Percentiles rank a stretch among this genome's conserved stretches.
These are phyloP conservation scores for Fusarium miscanthi DNA, from an alignment of 2,329 filamentous ascomycete species.

Conservation along the genomic window DNA sequence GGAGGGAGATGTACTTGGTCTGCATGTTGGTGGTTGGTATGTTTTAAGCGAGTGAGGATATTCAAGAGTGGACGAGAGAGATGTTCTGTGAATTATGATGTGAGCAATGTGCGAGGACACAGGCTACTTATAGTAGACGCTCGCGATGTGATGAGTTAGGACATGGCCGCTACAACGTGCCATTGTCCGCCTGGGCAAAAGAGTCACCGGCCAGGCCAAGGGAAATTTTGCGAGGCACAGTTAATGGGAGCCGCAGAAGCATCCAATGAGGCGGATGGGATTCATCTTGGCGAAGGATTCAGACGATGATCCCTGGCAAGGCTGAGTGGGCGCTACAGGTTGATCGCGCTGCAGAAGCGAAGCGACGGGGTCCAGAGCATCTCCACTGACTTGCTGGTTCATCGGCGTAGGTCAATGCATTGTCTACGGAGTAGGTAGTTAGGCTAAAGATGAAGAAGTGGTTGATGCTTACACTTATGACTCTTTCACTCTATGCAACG, in stretches of 20 bases:
- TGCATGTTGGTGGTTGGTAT: conserved; percentile 14
- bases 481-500: background rate
- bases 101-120: background rate
- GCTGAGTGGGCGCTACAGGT: conserved; percentile 5
- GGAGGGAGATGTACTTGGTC: conserved; percentile 6
- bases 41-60: background rate
- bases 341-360: background rate
- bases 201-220: background rate
- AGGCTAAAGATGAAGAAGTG: background rate
- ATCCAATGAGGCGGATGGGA: background rate
- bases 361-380: background rate
- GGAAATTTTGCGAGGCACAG: conserved; percentile 15
- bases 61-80: background rate
- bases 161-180: background rate
- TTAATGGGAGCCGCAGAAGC: background rate
- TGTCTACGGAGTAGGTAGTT: background rate
- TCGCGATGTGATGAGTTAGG: background rate
- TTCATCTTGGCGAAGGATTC: background rate
- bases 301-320: conserved; percentile 2
- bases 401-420: background rate
- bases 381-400: background rate
- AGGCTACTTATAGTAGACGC: conserved; percentile 4
- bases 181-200: background rate
- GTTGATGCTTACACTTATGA: background rate
- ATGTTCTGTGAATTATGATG: background rate